These are phyloP conservation scores for Dictyostelium capitatum DNA, from an alignment of 78 protist species.

Conservation along the genomic window DNA sequence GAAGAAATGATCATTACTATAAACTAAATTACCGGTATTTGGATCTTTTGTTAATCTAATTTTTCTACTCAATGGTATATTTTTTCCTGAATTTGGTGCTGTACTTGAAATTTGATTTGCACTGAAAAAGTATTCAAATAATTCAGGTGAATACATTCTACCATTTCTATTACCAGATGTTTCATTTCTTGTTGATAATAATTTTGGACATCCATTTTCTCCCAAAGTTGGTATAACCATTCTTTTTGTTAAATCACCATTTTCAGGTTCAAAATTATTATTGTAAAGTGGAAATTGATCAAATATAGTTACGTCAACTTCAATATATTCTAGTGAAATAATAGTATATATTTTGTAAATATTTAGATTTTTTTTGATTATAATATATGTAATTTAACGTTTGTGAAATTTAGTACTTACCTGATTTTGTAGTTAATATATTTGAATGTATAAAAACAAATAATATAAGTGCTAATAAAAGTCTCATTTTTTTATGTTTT, in stretches of 20 bases:
- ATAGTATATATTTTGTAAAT: neutral
- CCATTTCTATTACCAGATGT: neutral
- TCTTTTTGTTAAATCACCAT: conserved; percentile 17
- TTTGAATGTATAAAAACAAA: neutral
- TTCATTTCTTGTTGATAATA: neutral
- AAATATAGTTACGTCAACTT: conserved; percentile 4
- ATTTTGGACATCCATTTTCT: neutral
- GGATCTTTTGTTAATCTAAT: neutral
- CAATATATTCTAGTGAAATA: neutral
- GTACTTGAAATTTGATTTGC: neutral
- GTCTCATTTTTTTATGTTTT: neutral
- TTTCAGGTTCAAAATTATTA: conserved; percentile 39
- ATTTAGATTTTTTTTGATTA: neutral
- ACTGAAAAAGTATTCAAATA: neutral
- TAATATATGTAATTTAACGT: neutral
- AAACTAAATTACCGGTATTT: neutral
- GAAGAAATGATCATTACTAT: neutral
- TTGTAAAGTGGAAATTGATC: conserved; percentile 35
- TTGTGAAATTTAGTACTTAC: neutral
- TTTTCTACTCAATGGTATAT: neutral
- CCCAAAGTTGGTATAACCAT: conserved; percentile 16
- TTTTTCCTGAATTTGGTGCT: neutral
- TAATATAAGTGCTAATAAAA: neutral
- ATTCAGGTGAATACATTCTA: neutral
- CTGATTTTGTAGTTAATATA: neutral